A percentile compares a stretch with the other conserved stretches of the same genome.
These are phyloP conservation scores for Teunomyces funiuensis DNA, from an alignment of 805 yeast genomes.

Conservation along the genomic window DNA sequence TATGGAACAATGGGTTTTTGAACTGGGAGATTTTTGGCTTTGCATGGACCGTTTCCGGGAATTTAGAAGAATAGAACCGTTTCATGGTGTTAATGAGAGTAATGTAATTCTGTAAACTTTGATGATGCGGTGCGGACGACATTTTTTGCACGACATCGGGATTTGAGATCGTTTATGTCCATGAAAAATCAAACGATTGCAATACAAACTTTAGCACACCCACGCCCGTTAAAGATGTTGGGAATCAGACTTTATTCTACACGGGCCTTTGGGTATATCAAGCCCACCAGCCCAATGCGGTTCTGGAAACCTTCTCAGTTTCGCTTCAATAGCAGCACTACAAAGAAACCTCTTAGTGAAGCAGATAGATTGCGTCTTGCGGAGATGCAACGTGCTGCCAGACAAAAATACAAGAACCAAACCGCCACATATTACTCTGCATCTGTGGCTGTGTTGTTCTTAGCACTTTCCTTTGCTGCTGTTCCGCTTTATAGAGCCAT, in stretches of 20 bases:
- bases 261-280: neutral
- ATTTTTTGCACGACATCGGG: neutral
- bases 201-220: neutral
- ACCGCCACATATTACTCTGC: slow-evolving; percentile 66
- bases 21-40: slow-evolving; percentile 39
- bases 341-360: slow-evolving; percentile 3
- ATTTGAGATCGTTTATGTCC: too few relatives aligned
- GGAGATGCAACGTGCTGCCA: slow-evolving; percentile 25
- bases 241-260: slow-evolving; percentile 3
- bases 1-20: slow-evolving; percentile 36
- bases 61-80: slow-evolving; percentile 1
- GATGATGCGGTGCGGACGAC: too few relatives aligned
- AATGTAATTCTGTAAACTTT: too few relatives aligned
- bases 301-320: slow-evolving; percentile 2
- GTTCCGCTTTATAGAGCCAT: slow-evolving; percentile 91
- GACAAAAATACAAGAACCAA: slow-evolving; percentile 37
- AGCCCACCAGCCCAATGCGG: neutral
- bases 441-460: slow-evolving; percentile 66
- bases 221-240: neutral
- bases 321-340: slow-evolving; percentile 2
- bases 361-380: slow-evolving; percentile 14
- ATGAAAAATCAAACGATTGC: slow-evolving; percentile 7
- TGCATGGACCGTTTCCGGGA: slow-evolving; percentile 5
- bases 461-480: slow-evolving; percentile 82
- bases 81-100: neutral